Base-by-base conservation (phyloP, 1,284 basidiomycete species). In the Macrocybe sp. region DNA sequence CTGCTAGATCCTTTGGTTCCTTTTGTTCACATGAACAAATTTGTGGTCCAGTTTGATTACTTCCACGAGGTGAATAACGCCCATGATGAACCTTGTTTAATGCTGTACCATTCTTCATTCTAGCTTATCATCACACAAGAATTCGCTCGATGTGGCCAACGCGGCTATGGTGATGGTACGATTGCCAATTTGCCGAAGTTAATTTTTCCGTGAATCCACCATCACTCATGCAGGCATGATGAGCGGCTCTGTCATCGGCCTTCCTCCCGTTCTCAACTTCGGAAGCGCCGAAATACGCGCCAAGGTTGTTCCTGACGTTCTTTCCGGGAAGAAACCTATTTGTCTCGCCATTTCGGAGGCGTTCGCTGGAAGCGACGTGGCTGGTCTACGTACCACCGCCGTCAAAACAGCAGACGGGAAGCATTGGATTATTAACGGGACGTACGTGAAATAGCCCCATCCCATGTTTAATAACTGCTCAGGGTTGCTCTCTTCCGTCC, bases 331-430 rank as follows among this genome's bases (percentile, higher is more conserved):
- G 67, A 93, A 87, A 65, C 81, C 78, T 55, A 86, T 86, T 38
- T 85, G 83, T 53, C 75, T 98, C 42, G 95, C 95, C 37, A 89
- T 97, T 49, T 83, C 83, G 49, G 85, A 89, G 64, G 93, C 95
- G 1, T 93, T 92, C 59, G 95, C 94, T 3, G 94, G 94, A n/a
- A 91, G 87, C 49, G 93, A 97, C 60, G 92, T 97, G 10, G 78
- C 85, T 57, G 89, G 89, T 35, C 68, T 94, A 41, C 78, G 84
- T 61, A 94, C 91, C 4, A 88, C 83, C 1, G 95, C 95, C 7
- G 79, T 73, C 44, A 91, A 95, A 69, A 88, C 80, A 37, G 83
- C 88, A 54, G 93, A 97, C 60, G 92, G 92, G 35, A 89, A 84
- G 58, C 69, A 82, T 58, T 92, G 89, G 86, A 85, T 91, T 49